Conservation (phyloP, 306 rosid species). For the Carpinus viminea region DNA sequence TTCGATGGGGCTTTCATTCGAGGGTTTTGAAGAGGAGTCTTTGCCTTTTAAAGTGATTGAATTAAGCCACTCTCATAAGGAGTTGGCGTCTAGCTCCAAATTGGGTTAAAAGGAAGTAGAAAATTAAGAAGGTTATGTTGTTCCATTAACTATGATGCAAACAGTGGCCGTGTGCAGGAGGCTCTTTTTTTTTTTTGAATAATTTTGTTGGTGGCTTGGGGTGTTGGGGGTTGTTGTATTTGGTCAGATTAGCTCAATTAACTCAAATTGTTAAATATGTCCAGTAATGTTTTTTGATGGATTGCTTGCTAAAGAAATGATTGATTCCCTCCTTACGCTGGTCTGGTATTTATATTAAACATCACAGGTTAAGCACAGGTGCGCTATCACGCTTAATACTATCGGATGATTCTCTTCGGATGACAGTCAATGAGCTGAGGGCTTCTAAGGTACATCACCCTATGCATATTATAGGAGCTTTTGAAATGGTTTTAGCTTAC, state of each 20-base stretch:
- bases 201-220: no score
- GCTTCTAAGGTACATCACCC: conserved; percentile 59
- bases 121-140: no score
- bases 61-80: no score
- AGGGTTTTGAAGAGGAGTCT: no score
- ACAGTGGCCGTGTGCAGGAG: no score
- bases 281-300: neutral
- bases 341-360: conserved; percentile 5
- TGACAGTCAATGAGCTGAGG: conserved; percentile 75
- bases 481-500: neutral
- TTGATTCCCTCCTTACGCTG: conserved; percentile 17
- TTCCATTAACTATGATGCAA: no score
- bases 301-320: conserved; percentile 5
- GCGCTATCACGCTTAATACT: conserved; percentile 79
- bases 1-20: no score
- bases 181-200: no score
- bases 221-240: neutral
- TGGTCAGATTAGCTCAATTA: neutral
- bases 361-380: conserved; percentile 79
- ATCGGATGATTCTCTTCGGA: conserved; percentile 87
- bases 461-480: conserved; percentile 12
- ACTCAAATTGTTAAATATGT: neutral
- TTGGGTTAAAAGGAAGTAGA: no score
- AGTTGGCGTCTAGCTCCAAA: no score
- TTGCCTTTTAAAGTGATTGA: no score